A percentile compares a stretch with the other conserved stretches of the same genome.
Conservation (phyloP, 2,329 filamentous ascomycete species). For the Phyllosticta paracitricarpa region DNA sequence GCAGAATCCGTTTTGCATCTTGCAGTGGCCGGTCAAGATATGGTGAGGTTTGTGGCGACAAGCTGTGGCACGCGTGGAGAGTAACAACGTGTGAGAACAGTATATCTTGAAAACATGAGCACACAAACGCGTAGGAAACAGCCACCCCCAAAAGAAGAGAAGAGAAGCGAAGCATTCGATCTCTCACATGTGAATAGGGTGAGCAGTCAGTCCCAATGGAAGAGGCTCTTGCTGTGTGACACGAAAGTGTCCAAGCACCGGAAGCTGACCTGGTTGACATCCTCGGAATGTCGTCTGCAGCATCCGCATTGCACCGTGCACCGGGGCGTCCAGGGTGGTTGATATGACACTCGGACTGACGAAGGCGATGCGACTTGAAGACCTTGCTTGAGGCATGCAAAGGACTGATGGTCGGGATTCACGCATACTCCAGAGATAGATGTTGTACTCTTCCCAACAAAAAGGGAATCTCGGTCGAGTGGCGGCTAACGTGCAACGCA, state of each 20-base stretch:
- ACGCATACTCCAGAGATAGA: not conserved
- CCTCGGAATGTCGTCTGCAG: not conserved
- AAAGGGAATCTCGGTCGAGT: not conserved
- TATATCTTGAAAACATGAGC: no score
- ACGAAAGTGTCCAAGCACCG: no score
- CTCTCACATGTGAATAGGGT: not conserved
- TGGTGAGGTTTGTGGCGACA: no score
- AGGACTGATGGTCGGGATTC: not conserved
- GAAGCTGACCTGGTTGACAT: not conserved
- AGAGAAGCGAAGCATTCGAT: not conserved
- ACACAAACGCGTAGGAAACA: no score
- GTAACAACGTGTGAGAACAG: no score
- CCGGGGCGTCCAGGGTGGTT: not conserved
- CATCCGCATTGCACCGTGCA: not conserved
- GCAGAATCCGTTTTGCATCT: not conserved
- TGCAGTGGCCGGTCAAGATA: not conserved
- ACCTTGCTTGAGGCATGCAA: not conserved
- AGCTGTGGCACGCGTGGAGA: no score
- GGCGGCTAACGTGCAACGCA: not conserved
- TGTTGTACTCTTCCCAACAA: not conserved
- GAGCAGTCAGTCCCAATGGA: no score
- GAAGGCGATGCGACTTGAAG: not conserved
- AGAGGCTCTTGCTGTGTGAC: no score
- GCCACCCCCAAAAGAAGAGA: no score
- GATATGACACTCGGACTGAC: not conserved